Evolutionary conservation across 495 filamentous ascomycete genomes (phyloP), one percentile per base, ranked within the genome.

Genomic region (Podospora fimiseda): DNA sequence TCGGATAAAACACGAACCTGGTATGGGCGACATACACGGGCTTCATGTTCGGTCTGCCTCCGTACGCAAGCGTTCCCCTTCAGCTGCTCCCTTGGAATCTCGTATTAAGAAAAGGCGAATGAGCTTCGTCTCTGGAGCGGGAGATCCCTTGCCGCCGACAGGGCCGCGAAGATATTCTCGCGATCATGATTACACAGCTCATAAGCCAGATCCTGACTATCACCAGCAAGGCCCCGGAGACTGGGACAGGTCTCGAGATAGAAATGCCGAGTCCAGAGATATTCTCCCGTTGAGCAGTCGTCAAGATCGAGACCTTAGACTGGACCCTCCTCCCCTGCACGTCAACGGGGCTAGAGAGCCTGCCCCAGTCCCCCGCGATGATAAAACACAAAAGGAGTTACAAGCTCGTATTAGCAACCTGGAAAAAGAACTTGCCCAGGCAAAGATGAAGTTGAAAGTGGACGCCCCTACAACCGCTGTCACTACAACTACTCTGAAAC

Each of bases 41-140:
- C 27, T 11, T 33, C 27, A 33, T 7, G 2, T 18, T 3, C 36
- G 9, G 16, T 21, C 39, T 1, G 8, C n/a, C n/a, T n/a, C n/a
- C n/a, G n/a, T 22, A 8, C 53, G 50, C 33, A 60, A 60, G 42
- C 53, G 58, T n/a, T 56, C 58, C 11, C 6, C 36, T 21, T 56
- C 58, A 2, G 53, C 58, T 1, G 16, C 22, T n/a, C 9, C 42
- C 27, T 2, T 0, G 6, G 41, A 43, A 6, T 33, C 27, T 7
- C 18, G 20, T 14, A 50, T 37, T 11, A 55, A 55, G 45, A 23
- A 14, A 7, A 55, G 30, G 14, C 45, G 53, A 2, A 1, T 44
- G 14, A 15, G n/a, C 14, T 36, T 24, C n/a, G 41, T 50, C 21
- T 5, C 1, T 33, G 30, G 36, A 14, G 20, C n/a, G 1, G 11